These are phyloP conservation scores for Pseudoneurospora amorphoporcata DNA, from an alignment of 495 filamentous ascomycete species.

Conservation along the genomic window DNA sequence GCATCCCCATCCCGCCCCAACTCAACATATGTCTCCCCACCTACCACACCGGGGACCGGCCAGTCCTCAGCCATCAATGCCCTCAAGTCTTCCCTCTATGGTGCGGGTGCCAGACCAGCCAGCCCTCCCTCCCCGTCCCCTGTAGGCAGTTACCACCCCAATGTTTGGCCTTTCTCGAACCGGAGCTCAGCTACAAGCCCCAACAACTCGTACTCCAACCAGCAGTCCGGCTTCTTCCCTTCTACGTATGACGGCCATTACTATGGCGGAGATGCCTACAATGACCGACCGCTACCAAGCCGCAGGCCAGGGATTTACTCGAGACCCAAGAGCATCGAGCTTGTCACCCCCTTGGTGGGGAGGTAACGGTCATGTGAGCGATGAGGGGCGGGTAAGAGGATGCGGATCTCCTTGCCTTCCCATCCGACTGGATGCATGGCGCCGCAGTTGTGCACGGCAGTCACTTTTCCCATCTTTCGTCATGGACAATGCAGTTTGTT, in stretches of 20 bases:
- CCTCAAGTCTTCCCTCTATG: constrained; percentile 30
- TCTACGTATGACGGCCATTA: constrained; percentile 39
- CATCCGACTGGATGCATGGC: neutral
- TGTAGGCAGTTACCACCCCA: constrained; percentile 18
- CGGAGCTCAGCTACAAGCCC: constrained; percentile 36
- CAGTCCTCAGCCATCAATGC: constrained; percentile 33
- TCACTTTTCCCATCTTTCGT: neutral
- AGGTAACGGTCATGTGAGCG: constrained; percentile 17
- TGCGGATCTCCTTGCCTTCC: neutral
- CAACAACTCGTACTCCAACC: constrained; percentile 33
- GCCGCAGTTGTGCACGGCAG: neutral
- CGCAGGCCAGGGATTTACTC: constrained; percentile 35
- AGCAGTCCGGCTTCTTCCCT: constrained; percentile 25
- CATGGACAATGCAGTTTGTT: neutral
- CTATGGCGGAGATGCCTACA: constrained; percentile 21
- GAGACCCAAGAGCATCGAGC: constrained; percentile 41
- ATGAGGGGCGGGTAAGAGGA: neutral
- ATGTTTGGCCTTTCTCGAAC: constrained; percentile 33
- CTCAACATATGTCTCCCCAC: constrained; percentile 31
- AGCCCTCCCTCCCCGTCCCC: constrained; percentile 34
- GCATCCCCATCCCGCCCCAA: constrained; percentile 39
- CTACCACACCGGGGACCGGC: constrained; percentile 26
- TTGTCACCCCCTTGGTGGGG: constrained; percentile 39
- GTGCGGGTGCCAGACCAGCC: constrained; percentile 19
- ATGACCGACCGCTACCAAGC: constrained; percentile 34